Percentiles rank a stretch among this genome's conserved stretches.
Evolutionary conservation across 768 basidiomycete species (phyloP).

Genomic region (Lactarius trivialis): DNA sequence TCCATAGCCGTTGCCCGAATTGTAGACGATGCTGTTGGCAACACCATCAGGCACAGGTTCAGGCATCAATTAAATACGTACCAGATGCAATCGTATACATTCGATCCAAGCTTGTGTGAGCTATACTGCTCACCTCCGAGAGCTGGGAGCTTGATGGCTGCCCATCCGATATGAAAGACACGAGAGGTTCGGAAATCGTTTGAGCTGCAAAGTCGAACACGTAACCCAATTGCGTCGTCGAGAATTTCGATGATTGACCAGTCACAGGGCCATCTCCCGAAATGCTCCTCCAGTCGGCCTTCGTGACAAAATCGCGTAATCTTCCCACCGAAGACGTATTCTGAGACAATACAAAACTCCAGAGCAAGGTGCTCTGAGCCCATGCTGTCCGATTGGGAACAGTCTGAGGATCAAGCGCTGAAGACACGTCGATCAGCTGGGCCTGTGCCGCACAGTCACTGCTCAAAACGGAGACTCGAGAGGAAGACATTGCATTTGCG

Average conservation of each 20-base stretch:
- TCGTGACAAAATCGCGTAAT: constrained; percentile 42
- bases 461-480: constrained; percentile 38
- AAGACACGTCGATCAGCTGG: constrained; percentile 47
- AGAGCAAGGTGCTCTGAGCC: constrained; percentile 54
- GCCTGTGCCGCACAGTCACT: constrained; percentile 50
- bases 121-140: constrained; percentile 35
- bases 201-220: constrained; percentile 56
- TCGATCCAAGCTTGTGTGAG: constrained; percentile 41
- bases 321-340: constrained; percentile 34
- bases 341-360: constrained; percentile 50
- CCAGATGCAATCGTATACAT: constrained; percentile 58
- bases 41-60: neutral
- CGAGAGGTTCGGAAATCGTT: constrained; percentile 38
- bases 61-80: constrained; percentile 28
- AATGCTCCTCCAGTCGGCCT: constrained; percentile 44
- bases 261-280: constrained; percentile 37
- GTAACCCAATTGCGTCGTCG: constrained; percentile 44
- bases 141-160: constrained; percentile 43
- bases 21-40: constrained; percentile 45
- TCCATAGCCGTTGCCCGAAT: constrained; percentile 43
- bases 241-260: constrained; percentile 31
- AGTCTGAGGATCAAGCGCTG: constrained; percentile 33
- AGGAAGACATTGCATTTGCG: constrained; percentile 45
- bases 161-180: constrained; percentile 42
- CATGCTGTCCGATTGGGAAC: constrained; percentile 49